These are phyloP conservation scores for Phytophthora cajani DNA, from an alignment of 352 stramenopile species.

Conservation along the genomic window DNA sequence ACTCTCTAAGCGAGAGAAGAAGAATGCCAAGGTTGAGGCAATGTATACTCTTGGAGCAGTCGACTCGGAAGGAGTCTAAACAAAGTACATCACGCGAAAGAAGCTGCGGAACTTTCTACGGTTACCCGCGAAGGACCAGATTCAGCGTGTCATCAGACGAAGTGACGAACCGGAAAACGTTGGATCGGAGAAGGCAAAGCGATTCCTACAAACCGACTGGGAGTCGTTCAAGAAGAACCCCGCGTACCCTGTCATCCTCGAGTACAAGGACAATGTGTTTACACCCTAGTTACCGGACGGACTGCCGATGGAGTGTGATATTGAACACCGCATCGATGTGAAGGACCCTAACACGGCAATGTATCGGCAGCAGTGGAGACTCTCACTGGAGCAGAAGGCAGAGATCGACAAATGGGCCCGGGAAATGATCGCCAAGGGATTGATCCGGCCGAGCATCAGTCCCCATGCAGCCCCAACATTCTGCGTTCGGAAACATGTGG, in stretches of 20 bases:
- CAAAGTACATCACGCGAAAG: background rate
- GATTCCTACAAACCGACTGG: background rate
- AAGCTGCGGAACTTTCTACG: background rate
- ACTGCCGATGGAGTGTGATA: background rate
- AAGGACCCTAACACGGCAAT: too few relatives aligned
- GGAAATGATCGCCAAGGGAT: background rate
- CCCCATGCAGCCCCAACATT: background rate
- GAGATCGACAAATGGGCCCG: too few relatives aligned
- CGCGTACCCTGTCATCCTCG: background rate
- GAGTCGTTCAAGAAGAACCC: background rate
- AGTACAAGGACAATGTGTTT: background rate
- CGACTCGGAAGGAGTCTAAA: background rate
- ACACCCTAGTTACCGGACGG: background rate
- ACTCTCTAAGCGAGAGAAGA: constrained; percentile 11
- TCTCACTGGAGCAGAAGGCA: too few relatives aligned
- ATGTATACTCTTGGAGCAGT: background rate
- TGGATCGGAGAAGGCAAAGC: background rate
- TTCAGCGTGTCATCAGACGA: background rate
- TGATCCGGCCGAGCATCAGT: background rate
- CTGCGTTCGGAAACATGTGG: background rate
- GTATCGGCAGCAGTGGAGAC: too few relatives aligned
- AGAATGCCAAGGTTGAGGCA: constrained; percentile 4
- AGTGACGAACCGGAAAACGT: background rate
- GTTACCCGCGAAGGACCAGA: background rate
- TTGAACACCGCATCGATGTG: too few relatives aligned